phyloP scores from a whole-genome alignment of 495 filamentous ascomycete species.

The Penicillium angulare region DNA sequence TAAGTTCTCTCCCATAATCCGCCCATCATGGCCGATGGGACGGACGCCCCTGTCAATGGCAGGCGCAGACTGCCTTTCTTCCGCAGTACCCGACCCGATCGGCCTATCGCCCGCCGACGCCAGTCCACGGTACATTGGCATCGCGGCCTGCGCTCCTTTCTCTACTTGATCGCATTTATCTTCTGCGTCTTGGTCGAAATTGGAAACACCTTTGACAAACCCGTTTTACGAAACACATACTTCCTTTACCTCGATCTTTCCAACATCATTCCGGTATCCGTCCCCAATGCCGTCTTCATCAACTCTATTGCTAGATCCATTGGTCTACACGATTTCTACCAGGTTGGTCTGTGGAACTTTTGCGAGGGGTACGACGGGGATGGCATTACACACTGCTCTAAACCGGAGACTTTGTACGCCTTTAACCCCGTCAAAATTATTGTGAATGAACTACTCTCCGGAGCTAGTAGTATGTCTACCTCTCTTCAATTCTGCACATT shows the following conservation, averaged over 20 bases:
- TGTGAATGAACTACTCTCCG: slow-evolving; percentile 70
- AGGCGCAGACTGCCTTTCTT: slow-evolving; percentile 37
- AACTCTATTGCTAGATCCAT: slow-evolving; percentile 87
- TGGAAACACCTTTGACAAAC: slow-evolving; percentile 60
- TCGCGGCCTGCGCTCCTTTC: slow-evolving; percentile 58
- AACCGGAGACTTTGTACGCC: slow-evolving; percentile 70
- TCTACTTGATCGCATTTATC: slow-evolving; percentile 70
- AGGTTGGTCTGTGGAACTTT: slow-evolving; percentile 86
- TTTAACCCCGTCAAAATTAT: slow-evolving; percentile 88
- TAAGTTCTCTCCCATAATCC: slow-evolving; percentile 2
- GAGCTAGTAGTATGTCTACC: slow-evolving; percentile 68
- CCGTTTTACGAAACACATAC: slow-evolving; percentile 66
- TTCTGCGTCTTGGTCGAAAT: slow-evolving; percentile 78
- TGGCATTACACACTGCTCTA: slow-evolving; percentile 73
- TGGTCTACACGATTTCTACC: slow-evolving; percentile 91
- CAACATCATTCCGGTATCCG: slow-evolving; percentile 73
- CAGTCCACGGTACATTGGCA: slow-evolving; percentile 35
- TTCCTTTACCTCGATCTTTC: slow-evolving; percentile 82
- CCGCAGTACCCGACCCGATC: slow-evolving; percentile 19
- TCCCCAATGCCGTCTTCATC: slow-evolving; percentile 74
- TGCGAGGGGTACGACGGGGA: slow-evolving; percentile 77
- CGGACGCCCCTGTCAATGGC: slow-evolving; percentile 9
- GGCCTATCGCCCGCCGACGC: slow-evolving; percentile 26
- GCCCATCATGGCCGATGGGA: slow-evolving; percentile 14
- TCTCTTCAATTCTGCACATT: no score